Evolutionary conservation across 768 basidiomycete species (phyloP), one percentile per base, ranked within the genome.

Genomic region (Boletus subcaerulescens): DNA sequence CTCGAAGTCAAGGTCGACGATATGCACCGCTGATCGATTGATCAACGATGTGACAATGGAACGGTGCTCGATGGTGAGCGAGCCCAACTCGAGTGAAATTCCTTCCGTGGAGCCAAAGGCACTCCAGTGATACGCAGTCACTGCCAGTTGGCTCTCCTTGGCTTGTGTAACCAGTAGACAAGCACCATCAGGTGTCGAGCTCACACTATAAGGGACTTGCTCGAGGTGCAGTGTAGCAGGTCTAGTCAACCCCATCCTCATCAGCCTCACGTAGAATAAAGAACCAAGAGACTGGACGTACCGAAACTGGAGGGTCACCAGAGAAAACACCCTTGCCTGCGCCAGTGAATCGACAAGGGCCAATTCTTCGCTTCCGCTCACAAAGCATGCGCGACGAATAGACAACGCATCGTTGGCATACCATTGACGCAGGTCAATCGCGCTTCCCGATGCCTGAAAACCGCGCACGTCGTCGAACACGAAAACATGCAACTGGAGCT

Each of bases 81-180:
- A 57, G 0, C 66, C 70, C 20, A 79, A 51, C 17, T 73, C 60
- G 0, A 82, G 60, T 0, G 31, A 17, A n/a, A 76, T 77, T 18
- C 82, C 83, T 13, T 70, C 61, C 0, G 74, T 69, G 0, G 80
- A 77, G 3, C 84, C 85, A 53, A 86, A 83, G 1, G 81, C 80
- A 11, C 68, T 70, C 80, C 79, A 83, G 59, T 85, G 85, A 57
- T 78, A 83, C 0, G 76, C 76, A 3, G 68, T 73, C 5, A 80
- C 18, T 1, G 38, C 18, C 45, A 65, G 20, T 45, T 43, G 48
- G 36, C 4, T 54, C 31, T 26, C 57, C 29, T 60, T 48, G 2
- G 48, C 46, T 39, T 74, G 69, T 7, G 71, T 58, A 2, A 73
- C 64, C 22, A 84, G 35, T 18, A 85, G 61, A 58, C 82, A 84